Evolutionary conservation across 768 basidiomycete species (phyloP), one percentile per base, ranked within the genome.

Genomic region (Tulasnella sp.): DNA sequence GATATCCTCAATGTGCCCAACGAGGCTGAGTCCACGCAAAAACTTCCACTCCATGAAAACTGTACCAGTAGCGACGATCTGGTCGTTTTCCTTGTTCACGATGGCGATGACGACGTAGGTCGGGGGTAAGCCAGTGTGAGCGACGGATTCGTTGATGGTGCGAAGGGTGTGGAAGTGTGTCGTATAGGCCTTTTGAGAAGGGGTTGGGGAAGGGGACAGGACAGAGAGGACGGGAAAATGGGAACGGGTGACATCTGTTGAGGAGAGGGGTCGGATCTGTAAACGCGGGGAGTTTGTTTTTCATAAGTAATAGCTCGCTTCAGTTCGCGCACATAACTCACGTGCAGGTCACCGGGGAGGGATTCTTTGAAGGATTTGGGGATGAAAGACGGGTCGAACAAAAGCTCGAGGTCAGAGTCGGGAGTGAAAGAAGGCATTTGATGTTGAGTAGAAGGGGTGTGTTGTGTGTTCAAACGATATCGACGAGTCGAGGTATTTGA

Each of bases 1-100:
- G 63, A 99, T 96, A 70, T 99, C 96, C 73, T 99, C 96, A 64
- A 99, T 93, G 68, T 99, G 96, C 0, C 94, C 96, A 13, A 92
- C 88, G 64, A 78, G 78, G 21, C 90, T 89, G n/a, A 89, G 75
- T 1, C 80, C 82, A 42, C 93, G 80, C 44, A 93, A 74, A 78
- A 98, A 97, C 75, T 99, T 98, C 74, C 86, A 86, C 73, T 99
- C 96, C 64, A 98, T 72, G 68, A 98, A 82, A 56, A 96, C 75
- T 5, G 82, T 79, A 19, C 94, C 95, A 41, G 85, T 82, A 21
- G 77, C 94, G 47, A 94, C 85, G 68, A 99, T 84, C 64, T 75
- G 73, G 75, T 96, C 90, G 1, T 82, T 78, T 13, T 75, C 68
- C 58, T 82, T 80, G 70, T 85, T 79, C 62, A 95, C 74, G 67